A percentile compares a stretch with the other conserved stretches of the same genome.
Evolutionary conservation across 2,329 filamentous ascomycete species (phyloP).

Genomic region (Botryotinia globosa): DNA sequence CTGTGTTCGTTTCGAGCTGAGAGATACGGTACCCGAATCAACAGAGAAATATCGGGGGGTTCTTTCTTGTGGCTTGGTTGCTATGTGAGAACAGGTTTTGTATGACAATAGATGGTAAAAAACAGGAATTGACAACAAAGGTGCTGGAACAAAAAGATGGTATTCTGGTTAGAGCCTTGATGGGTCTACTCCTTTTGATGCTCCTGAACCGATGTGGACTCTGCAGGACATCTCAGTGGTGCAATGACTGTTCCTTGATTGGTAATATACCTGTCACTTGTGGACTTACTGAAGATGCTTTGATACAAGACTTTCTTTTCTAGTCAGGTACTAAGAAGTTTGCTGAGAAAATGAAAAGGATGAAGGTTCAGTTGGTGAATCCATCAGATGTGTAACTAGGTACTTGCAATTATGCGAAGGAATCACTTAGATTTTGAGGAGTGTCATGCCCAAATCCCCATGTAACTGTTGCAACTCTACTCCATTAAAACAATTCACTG

Average conservation of each 20-base stretch:
- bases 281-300: too few species aligned
- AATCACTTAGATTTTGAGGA: too few species aligned
- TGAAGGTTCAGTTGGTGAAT: too few species aligned
- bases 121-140: background rate
- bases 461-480: background rate
- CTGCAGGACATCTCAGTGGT: too few species aligned
- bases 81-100: background rate
- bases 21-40: background rate
- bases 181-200: background rate
- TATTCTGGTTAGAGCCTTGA: background rate
- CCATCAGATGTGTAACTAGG: background rate
- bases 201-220: rapidly evolving
- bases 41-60: background rate
- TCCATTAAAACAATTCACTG: background rate
- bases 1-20: background rate
- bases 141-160: background rate
- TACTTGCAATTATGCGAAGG: background rate
- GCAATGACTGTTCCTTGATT: too few species aligned
- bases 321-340: too few species aligned
- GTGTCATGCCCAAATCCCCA: background rate
- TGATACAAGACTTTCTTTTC: too few species aligned
- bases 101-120: background rate
- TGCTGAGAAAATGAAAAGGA: too few species aligned
- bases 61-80: background rate
- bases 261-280: too few species aligned